Evolutionary conservation across 345 rosid genomes (phyloP), one percentile per base, ranked within the genome.

Genomic region (Corchorus olitorius): DNA sequence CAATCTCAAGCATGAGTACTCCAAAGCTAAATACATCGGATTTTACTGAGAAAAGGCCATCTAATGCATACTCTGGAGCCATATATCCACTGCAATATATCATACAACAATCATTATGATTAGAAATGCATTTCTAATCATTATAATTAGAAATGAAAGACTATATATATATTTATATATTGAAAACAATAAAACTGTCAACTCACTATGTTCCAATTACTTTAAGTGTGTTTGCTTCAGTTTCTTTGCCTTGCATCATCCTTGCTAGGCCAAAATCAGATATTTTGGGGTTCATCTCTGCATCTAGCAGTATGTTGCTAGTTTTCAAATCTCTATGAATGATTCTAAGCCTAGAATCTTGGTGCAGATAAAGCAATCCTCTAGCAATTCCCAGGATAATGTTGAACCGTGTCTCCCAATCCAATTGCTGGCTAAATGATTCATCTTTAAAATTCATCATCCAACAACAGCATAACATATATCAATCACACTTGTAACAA

Each of bases 181-280:
- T n/a, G n/a, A n/a, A n/a, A n/a, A n/a, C n/a, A 15, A 35, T 27
- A 48, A 27, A 49, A 27, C 34, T 70, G 14, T 43, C 6, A 74
- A 54, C 73, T 75, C 70, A 75, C 78, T 75, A 75, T n/a, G 78
- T 75, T 19, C 78, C 78, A 19, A 65, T 34, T 20, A 75, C 78
- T 65, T 54, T 37, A 10, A 6, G 12, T 53, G 78, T 75, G 59
- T 17, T 66, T 54, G 65, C 78, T 45, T 75, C 78, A 9, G 71
- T 65, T 22, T 75, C 54, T 53, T 65, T 75, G 19, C 72, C 78
- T 75, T 69, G 72, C n/a, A 75, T 34, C 54, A 65, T 75, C 67
- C 78, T 54, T 41, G 78, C 65, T 0, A 65, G 56, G 35, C 78
- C 78, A 11, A 75, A 75, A 33, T 75, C 78, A 2, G 78, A 75